Conservation (phyloP, 2,329 filamentous ascomycete genomes). For the Calonectria pteridis region DNA sequence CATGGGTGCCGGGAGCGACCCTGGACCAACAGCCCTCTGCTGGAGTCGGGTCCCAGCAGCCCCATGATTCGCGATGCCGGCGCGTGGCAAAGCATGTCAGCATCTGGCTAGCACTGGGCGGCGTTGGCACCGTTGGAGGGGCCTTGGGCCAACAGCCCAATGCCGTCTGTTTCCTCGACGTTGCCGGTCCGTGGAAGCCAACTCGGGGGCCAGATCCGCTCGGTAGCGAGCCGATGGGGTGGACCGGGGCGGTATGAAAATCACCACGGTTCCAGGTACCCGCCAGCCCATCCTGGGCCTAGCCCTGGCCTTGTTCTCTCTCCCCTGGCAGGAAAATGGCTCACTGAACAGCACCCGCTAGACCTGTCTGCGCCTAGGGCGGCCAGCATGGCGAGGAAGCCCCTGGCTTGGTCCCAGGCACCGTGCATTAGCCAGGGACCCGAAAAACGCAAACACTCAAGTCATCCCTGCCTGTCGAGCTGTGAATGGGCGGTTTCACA, state of each 20-base stretch:
- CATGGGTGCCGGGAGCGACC: constrained; percentile 7
- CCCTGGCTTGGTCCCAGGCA: constrained; percentile 34
- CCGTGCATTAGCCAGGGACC: constrained; percentile 46
- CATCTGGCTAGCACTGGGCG: constrained; percentile 28
- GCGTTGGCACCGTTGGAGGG: not conserved
- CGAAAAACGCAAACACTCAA: constrained; percentile 44
- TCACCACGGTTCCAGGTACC: not conserved
- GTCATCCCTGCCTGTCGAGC: constrained; percentile 17
- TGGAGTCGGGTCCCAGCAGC: constrained; percentile 26
- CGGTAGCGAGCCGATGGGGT: constrained; percentile 38
- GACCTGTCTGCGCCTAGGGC: constrained; percentile 28
- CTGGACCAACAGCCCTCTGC: not conserved
- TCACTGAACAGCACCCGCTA: constrained; percentile 32
- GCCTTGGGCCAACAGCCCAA: not conserved
- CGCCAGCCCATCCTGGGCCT: not conserved
- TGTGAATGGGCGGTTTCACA: constrained; percentile 34
- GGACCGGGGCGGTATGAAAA: constrained; percentile 29
- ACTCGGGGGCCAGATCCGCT: constrained; percentile 30
- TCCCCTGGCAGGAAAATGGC: constrained; percentile 40
- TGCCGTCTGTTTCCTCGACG: constrained; percentile 1
- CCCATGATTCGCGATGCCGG: constrained; percentile 40
- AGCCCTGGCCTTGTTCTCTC: constrained; percentile 15
- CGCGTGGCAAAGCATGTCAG: constrained; percentile 23
- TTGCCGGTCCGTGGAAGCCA: constrained; percentile 13
- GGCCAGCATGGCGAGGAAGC: constrained; percentile 15